phyloP scores from a whole-genome alignment of 2,329 filamentous ascomycete genomes.

The Penicillium decumbens region DNA sequence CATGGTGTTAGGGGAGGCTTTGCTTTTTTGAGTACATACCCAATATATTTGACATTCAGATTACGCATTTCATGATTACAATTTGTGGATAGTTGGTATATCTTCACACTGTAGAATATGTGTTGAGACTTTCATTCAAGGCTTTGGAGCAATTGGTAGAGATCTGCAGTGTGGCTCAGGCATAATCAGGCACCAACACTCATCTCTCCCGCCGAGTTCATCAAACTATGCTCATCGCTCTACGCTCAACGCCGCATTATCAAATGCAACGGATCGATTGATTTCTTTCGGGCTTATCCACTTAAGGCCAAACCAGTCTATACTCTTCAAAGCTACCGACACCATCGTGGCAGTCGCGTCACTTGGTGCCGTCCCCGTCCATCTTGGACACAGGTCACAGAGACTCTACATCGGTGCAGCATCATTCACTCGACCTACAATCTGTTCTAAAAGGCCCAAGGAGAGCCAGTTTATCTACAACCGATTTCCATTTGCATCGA shows the following conservation, averaged over 20 bases:
- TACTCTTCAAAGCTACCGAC: background rate
- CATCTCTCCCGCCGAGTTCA: background rate
- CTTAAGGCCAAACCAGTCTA: background rate
- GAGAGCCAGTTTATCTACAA: background rate
- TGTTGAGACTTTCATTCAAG: no score
- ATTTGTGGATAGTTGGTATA: background rate
- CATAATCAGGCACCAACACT: background rate
- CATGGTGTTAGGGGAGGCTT: slow-evolving; percentile 9
- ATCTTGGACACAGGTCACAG: slow-evolving; percentile 7
- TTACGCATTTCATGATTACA: background rate
- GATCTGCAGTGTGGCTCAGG: background rate
- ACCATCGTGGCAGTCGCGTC: slow-evolving; percentile 11
- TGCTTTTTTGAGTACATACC: slow-evolving; percentile 7
- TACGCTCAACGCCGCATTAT: background rate
- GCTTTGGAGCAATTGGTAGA: background rate
- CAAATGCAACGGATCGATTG: background rate
- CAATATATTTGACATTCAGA: slow-evolving; percentile 1
- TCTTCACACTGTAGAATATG: background rate
- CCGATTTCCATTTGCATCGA: background rate
- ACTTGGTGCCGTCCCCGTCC: slow-evolving; percentile 10
- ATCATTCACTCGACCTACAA: background rate
- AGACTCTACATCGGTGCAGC: slow-evolving; percentile 1
- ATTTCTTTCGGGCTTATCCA: background rate
- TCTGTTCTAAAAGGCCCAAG: background rate
- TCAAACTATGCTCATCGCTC: background rate